Base-by-base conservation (phyloP, 176 grass and related monocot species). In the Pontederia crassipes region DNA sequence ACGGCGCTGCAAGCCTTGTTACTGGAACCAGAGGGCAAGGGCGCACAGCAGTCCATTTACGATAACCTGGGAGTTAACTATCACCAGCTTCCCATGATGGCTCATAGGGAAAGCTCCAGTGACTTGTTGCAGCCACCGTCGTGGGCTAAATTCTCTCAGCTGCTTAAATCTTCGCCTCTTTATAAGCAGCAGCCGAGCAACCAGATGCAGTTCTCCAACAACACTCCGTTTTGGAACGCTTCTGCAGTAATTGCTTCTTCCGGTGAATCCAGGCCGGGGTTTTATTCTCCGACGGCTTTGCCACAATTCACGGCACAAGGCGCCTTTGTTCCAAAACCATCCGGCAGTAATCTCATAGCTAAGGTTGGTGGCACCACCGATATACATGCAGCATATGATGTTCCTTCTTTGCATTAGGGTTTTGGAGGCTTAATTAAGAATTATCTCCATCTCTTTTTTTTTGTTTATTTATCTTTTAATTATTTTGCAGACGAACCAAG, bases 201-300 rank as follows among this genome's bases (percentile, higher is more conserved):
- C 54, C 78, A 62, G 56, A 45, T 81, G 64, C 78, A 75, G n/a
- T 74, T 81, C 58, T 63, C 52, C 35, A 81, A 65, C 48, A 57
- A 75, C n/a, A 48, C 72, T 15, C 72, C 66, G 8, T 75, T 75
- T 55, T 75, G 72, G 78, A 75, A 75, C 45, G 50, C 72, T 8
- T 49, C 68, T 8, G 54, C 40, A 0, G 35, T 40, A 40, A 40
- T 29, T 16, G 55, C 68, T 12, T 17, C 20, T 0, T 13, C 15
- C 40, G 7, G n/a, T 2, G 68, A 70, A 28, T 4, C 16, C 0
- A 70, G 54, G 55, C 49, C 68, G 17, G 55, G 12, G 0, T 70
- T 70, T 29, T 59, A 24, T 55, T 55, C 55, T 57, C 54, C 26
- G 32, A 49, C 57, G 45, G 24, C 63, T 13, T 15, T 46, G 48